Percentiles rank a stretch among this genome's conserved stretches.
phyloP scores from a whole-genome alignment of 495 filamentous ascomycete species.

The Cercophora scortea region DNA sequence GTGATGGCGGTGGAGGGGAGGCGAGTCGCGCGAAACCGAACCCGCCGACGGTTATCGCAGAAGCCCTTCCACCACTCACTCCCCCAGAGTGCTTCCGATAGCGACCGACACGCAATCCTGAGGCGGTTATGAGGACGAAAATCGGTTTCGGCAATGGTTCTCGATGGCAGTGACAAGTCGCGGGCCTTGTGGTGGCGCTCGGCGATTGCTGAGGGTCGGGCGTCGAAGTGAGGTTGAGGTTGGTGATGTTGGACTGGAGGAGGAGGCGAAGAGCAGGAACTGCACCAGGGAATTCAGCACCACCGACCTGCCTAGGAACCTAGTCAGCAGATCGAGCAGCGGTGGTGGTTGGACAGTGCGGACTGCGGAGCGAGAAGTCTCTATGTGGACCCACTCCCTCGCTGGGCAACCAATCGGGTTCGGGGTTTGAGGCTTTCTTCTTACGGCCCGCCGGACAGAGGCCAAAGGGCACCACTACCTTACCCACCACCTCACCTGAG shows the following conservation, averaged over 20 bases:
- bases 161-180: constrained; percentile 8
- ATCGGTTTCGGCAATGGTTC: not conserved
- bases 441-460: not conserved
- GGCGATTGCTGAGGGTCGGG: constrained; percentile 17
- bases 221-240: constrained; percentile 14
- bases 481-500: not conserved
- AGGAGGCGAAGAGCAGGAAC: constrained; percentile 2
- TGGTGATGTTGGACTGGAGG: constrained; percentile 15
- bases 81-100: constrained; percentile 9
- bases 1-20: not conserved
- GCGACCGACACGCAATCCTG: constrained; percentile 9
- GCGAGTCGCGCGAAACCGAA: not conserved
- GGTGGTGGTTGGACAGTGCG: constrained; percentile 5
- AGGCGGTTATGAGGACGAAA: not conserved
- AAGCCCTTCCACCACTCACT: constrained; percentile 12
- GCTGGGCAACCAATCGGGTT: constrained; percentile 8
- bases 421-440: not conserved
- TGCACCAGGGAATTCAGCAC: too few relatives aligned
- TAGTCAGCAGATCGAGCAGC: too few relatives aligned
- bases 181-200: constrained; percentile 19
- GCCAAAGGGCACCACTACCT: not conserved
- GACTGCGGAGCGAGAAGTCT: not conserved
- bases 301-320: too few relatives aligned
- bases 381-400: not conserved
- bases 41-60: constrained; percentile 12